A percentile compares a stretch with the other conserved stretches of the same genome.
These are phyloP conservation scores for Piper betle DNA, from an alignment of 164 flowering plant species.

Conservation along the genomic window DNA sequence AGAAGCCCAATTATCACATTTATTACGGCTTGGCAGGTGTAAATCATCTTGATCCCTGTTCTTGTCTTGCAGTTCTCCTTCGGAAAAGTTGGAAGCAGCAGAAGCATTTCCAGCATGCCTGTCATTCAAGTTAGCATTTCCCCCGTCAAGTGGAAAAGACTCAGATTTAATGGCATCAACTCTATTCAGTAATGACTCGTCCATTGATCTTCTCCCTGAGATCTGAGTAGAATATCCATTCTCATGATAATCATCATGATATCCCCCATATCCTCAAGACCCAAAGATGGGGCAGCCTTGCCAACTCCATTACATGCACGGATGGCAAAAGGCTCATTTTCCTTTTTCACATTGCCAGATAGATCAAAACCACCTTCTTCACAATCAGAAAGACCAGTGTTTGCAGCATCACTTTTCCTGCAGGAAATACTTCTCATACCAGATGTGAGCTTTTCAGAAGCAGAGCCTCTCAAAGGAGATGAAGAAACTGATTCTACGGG, in stretches of 20 bases:
- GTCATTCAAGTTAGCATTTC: slow-evolving; percentile 17
- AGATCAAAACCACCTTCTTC: slow-evolving; percentile 38
- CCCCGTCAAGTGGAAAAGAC: slow-evolving; percentile 17
- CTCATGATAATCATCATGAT: slow-evolving; percentile 10
- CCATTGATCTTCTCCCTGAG: slow-evolving; percentile 18
- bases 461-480: slow-evolving; percentile 56
- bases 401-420: slow-evolving; percentile 29
- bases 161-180: slow-evolving; percentile 1
- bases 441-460: slow-evolving; percentile 35
- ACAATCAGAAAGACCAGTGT: slow-evolving; percentile 26
- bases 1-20: slow-evolving; percentile 29
- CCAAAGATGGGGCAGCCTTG: slow-evolving; percentile 13
- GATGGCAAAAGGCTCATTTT: slow-evolving; percentile 14
- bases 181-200: neutral
- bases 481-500: slow-evolving; percentile 97
- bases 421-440: slow-evolving; percentile 11
- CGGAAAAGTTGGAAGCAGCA: neutral
- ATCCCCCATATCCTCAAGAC: slow-evolving; percentile 12
- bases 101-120: slow-evolving; percentile 1
- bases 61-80: neutral
- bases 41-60: slow-evolving; percentile 8
- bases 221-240: slow-evolving; percentile 18
- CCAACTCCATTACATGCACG: slow-evolving; percentile 19
- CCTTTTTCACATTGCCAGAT: slow-evolving; percentile 26
- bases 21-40: slow-evolving; percentile 18